Base-by-base conservation (phyloP, 1,284 basidiomycete species). In the Hortiboletus rubellus region DNA sequence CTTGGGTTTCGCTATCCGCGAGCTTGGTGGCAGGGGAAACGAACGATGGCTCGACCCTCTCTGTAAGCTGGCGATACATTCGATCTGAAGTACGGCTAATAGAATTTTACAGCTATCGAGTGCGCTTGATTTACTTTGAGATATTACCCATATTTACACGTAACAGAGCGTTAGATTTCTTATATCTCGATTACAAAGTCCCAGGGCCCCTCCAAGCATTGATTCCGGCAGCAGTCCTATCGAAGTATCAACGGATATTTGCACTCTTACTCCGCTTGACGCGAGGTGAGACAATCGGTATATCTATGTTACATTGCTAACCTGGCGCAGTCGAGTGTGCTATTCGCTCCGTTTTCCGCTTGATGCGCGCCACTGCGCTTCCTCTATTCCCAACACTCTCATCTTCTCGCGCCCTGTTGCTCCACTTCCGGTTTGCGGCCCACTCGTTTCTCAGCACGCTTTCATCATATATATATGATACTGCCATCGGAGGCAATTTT, bases 101-200 rank as follows among this genome's bases (percentile, higher is more conserved):
- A 30, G 11, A 27, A 17, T 8, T 46, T 43, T 41, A 44, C 47
- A 69, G 68, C 63, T 24, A 69, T 69, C 18, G 68, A 69, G 68
- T 69, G 53, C 33, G 69, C 51, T n/a, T 40, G 7, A 36, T 62
- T 37, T 31, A 50, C 34, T 51, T 62, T 37, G 60, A 87, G 83
- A 79, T 31, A 83, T 87, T 37, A 82, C 85, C 85, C 68, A 53
- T 84, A 71, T 36, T 63, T n/a, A 55, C 27, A 33, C 59, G 34
- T 61, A 52, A 17, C 57, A 89, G 90, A 72, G 91, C 93, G 9
- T 73, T 95, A 41, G 93, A 95, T 72, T 96, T 94, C 65, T 73
- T 96, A 17, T 92, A 91, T 67, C 85, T 95, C 75, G 85, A 92
- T 59, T 96, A 95, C 72, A 88, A 87, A 61, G 86, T 91, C 14